Evolutionary conservation across 345 rosid genomes (phyloP).

Genomic region (Capsella bursapastoris): DNA sequence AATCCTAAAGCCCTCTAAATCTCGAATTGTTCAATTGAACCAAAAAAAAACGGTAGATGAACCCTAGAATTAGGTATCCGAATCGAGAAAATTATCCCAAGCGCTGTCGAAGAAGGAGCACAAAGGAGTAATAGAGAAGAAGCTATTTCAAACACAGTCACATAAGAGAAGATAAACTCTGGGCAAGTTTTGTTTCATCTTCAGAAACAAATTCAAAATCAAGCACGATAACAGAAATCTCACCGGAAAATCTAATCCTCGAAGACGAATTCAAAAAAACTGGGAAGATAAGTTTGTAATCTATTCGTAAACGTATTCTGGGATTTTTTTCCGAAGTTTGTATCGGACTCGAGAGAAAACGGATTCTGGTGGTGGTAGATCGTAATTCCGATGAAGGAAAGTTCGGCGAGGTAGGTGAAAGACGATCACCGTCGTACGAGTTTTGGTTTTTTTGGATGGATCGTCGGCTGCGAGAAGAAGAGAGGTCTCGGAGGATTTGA

Average conservation of each 20-base stretch:
- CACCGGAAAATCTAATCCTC: conserved; percentile 58
- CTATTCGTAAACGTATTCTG: conserved; percentile 37
- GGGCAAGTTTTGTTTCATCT: conserved; percentile 11
- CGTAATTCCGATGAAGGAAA: conserved; percentile 37
- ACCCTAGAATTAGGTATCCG: conserved; percentile 44
- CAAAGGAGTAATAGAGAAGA: conserved; percentile 32
- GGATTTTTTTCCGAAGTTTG: conserved; percentile 4
- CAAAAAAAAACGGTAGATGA: conserved; percentile 14
- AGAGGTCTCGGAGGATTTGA: conserved; percentile 5
- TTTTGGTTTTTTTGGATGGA: not conserved
- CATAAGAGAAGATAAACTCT: conserved; percentile 20
- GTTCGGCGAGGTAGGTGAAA: not conserved
- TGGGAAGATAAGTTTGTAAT: conserved; percentile 1
- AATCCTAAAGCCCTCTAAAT: conserved; percentile 49
- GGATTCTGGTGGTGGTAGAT: conserved; percentile 31
- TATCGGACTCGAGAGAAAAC: conserved; percentile 5
- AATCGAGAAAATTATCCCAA: conserved; percentile 32
- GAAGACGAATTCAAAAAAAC: conserved; percentile 43
- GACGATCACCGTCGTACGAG: not conserved
- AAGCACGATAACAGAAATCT: conserved; percentile 53
- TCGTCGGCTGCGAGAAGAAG: conserved; percentile 4
- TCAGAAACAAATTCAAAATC: conserved; percentile 39
- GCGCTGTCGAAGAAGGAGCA: conserved; percentile 11
- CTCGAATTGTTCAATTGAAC: conserved; percentile 48
- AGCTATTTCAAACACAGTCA: conserved; percentile 38